phyloP scores from a whole-genome alignment of 1,139 yeast species.

The Yamadazyma oceani region DNA sequence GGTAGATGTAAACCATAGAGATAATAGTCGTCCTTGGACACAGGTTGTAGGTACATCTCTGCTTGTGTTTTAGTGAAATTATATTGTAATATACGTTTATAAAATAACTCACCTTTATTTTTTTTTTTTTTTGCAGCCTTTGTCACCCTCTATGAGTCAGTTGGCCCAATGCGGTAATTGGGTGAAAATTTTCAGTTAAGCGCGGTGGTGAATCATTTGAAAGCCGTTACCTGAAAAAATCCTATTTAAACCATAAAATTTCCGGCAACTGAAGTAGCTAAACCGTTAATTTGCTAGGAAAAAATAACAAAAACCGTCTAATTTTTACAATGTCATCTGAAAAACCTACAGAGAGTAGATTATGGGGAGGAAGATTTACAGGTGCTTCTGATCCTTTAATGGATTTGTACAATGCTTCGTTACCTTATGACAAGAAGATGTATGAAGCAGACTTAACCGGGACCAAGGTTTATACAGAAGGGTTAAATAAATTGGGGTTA shows the following conservation, averaged over 20 bases:
- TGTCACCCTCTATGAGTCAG: background rate
- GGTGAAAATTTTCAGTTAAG: slow-evolving; percentile 17
- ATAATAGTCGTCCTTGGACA: too few species aligned
- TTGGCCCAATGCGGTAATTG: slow-evolving; percentile 23
- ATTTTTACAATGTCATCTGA: slow-evolving; percentile 15
- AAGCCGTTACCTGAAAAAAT: too few species aligned
- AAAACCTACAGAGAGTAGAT: slow-evolving; percentile 56
- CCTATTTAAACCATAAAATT: too few species aligned
- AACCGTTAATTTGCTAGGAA: too few species aligned
- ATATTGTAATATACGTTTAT: slow-evolving; percentile 2
- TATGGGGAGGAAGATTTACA: slow-evolving; percentile 99
- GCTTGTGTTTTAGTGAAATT: slow-evolving; percentile 1
- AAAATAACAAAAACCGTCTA: too few species aligned
- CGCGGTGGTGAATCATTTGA: slow-evolving; percentile 39
- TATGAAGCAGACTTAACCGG: slow-evolving; percentile 92
- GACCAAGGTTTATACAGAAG: slow-evolving; percentile 88
- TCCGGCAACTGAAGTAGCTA: slow-evolving; percentile 1
- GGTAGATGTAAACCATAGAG: slow-evolving; percentile 93
- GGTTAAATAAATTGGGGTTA: slow-evolving; percentile 75
- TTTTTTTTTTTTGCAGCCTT: too few species aligned
- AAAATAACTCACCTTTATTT: slow-evolving; percentile 6
- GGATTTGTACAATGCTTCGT: slow-evolving; percentile 95
- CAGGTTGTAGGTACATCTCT: too few species aligned
- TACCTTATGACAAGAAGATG: slow-evolving; percentile 95
- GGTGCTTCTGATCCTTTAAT: slow-evolving; percentile 95